A percentile compares a stretch with the other conserved stretches of the same genome.
Conservation (phyloP, 78 protist species). For the Diacronema lutheri region DNA sequence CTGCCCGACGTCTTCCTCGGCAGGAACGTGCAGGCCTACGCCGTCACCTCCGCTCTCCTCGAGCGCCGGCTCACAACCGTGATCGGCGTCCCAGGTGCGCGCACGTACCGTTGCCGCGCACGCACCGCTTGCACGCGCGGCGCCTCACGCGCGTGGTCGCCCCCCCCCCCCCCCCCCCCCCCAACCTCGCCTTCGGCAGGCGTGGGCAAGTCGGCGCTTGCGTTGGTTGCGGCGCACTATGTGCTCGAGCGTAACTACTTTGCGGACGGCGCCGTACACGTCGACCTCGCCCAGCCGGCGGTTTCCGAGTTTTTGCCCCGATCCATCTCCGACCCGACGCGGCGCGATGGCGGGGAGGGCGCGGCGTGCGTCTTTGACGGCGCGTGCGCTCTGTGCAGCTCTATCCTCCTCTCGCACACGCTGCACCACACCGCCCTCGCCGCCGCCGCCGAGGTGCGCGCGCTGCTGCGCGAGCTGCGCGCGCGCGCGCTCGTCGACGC, state of each 20-base stretch:
- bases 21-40: not conserved
- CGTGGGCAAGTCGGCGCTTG: not conserved
- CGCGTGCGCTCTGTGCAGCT: no score
- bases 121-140: not conserved
- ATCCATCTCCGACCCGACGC: no score
- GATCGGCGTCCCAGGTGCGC: not conserved
- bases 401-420: no score
- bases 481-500: no score
- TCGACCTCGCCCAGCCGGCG: not conserved
- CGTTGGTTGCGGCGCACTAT: not conserved
- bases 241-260: not conserved
- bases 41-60: not conserved
- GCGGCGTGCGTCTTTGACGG: no score
- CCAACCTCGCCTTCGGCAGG: not conserved
- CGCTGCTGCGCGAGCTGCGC: no score
- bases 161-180: no score
- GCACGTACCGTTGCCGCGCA: not conserved
- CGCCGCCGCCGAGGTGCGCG: no score
- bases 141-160: not conserved
- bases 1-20: not conserved
- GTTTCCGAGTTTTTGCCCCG: no score
- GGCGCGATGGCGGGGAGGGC: no score
- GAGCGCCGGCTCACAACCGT: not conserved
- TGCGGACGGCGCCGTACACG: not conserved
- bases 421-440: no score